phyloP scores from a whole-genome alignment of 176 grass and related monocot species.

The Bothriochloa decipiens region DNA sequence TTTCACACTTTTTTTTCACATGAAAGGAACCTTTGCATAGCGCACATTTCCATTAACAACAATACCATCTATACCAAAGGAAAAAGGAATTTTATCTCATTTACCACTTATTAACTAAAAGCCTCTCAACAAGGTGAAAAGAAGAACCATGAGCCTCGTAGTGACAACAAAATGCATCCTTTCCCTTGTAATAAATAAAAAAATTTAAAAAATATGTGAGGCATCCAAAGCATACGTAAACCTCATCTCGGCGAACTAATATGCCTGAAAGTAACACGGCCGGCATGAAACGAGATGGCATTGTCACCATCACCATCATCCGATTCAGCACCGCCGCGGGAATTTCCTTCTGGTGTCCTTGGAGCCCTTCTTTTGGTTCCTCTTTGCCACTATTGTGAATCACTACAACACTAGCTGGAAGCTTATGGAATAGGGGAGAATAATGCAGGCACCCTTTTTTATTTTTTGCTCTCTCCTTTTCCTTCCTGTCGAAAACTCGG shows the following conservation, averaged over 20 bases:
- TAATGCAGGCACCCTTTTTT: slow-evolving; percentile 24
- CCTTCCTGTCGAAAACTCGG: slow-evolving; percentile 8
- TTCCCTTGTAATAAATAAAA: background rate
- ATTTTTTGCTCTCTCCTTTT: background rate
- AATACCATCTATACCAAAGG: slow-evolving; percentile 33
- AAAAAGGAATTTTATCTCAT: slow-evolving; percentile 31
- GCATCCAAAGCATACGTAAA: background rate
- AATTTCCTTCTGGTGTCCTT: slow-evolving; percentile 34
- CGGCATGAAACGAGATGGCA: background rate
- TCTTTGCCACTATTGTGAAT: slow-evolving; percentile 41
- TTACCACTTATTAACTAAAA: slow-evolving; percentile 31
- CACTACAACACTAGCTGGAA: slow-evolving; percentile 31
- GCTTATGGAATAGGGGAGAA: slow-evolving; percentile 36
- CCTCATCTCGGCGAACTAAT: slow-evolving; percentile 3
- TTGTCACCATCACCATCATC: slow-evolving; percentile 40
- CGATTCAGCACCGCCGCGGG: slow-evolving; percentile 22
- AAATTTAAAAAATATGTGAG: background rate
- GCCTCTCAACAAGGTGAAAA: slow-evolving; percentile 19
- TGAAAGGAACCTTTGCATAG: slow-evolving; percentile 18
- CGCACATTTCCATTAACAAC: slow-evolving; percentile 33
- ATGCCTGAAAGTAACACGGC: slow-evolving; percentile 8
- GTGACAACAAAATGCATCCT: slow-evolving; percentile 22
- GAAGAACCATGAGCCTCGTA: background rate
- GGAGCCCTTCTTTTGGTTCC: slow-evolving; percentile 36
- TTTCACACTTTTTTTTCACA: slow-evolving; percentile 33